A percentile compares a stretch with the other conserved stretches of the same genome.
phyloP scores from a whole-genome alignment of 495 filamentous ascomycete genomes.

The Trichoderma virens region DNA sequence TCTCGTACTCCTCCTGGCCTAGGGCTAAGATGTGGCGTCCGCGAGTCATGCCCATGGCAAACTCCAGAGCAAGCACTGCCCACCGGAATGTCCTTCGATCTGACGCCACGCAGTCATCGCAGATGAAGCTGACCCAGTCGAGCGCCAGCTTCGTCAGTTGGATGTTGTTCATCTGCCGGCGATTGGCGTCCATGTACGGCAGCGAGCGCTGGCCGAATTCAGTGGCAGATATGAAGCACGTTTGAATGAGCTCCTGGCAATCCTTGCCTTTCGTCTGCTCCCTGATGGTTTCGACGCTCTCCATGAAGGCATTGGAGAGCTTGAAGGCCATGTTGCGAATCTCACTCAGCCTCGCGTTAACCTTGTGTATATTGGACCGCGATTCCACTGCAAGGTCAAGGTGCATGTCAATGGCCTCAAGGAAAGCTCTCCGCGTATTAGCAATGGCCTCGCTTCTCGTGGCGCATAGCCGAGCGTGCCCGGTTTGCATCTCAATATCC shows the following conservation, averaged over 20 bases:
- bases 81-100: constrained; percentile 95
- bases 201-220: constrained; percentile 94
- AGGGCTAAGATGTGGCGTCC: constrained; percentile 86
- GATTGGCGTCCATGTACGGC: constrained; percentile 86
- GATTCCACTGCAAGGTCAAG: constrained; percentile 86
- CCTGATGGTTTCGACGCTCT: constrained; percentile 88
- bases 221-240: constrained; percentile 97
- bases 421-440: constrained; percentile 68
- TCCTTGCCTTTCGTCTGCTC: constrained; percentile 76
- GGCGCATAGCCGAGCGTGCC: constrained; percentile 81
- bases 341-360: constrained; percentile 84
- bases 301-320: constrained; percentile 98
- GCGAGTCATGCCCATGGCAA: constrained; percentile 92
- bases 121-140: constrained; percentile 96
- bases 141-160: constrained; percentile 87
- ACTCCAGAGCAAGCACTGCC: constrained; percentile 91
- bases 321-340: constrained; percentile 96
- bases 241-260: constrained; percentile 93
- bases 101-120: constrained; percentile 91
- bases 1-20: constrained; percentile 75
- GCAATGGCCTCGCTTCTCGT: constrained; percentile 75
- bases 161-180: constrained; percentile 91
- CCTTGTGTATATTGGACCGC: constrained; percentile 84
- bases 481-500: constrained; percentile 75
- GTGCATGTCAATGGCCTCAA: constrained; percentile 67